phyloP scores from a whole-genome alignment of 164 flowering plant species.

The Amborella trichopoda region DNA sequence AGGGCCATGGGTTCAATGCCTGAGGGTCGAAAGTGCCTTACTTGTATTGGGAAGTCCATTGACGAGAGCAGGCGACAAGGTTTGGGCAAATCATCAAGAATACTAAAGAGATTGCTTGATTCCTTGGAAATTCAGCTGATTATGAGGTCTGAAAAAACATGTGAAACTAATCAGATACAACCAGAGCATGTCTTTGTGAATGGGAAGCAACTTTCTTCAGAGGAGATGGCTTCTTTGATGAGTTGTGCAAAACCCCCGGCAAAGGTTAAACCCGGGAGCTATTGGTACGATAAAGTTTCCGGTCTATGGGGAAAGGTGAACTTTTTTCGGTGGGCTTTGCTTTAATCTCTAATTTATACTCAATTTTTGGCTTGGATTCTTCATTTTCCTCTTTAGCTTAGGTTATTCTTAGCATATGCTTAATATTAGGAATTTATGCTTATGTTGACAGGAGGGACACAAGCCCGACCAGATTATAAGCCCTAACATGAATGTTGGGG shows the following conservation, averaged over 20 bases:
- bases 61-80: constrained; percentile 59
- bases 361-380: no score
- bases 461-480: constrained; percentile 77
- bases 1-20: constrained; percentile 99
- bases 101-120: constrained; percentile 73
- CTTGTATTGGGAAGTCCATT: constrained; percentile 78
- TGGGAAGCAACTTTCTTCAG: constrained; percentile 64
- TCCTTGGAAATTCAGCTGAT: constrained; percentile 62
- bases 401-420: no score
- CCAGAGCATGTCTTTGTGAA: constrained; percentile 72
- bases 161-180: constrained; percentile 83
- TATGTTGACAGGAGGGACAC: constrained; percentile 77
- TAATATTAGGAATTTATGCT: no score
- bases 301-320: constrained; percentile 99
- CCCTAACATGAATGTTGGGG: constrained; percentile 83
- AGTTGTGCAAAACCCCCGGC: constrained; percentile 80
- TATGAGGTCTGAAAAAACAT: constrained; percentile 80
- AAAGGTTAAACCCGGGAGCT: constrained; percentile 84
- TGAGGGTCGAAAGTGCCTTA: constrained; percentile 93
- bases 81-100: constrained; percentile 84
- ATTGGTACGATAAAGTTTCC: constrained; percentile 98
- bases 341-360: no score
- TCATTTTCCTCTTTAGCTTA: no score
- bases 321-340: no score
- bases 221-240: constrained; percentile 61